Evolutionary conservation across 208 protist species (phyloP).

Genomic region (Crithidia thermophila): DNA sequence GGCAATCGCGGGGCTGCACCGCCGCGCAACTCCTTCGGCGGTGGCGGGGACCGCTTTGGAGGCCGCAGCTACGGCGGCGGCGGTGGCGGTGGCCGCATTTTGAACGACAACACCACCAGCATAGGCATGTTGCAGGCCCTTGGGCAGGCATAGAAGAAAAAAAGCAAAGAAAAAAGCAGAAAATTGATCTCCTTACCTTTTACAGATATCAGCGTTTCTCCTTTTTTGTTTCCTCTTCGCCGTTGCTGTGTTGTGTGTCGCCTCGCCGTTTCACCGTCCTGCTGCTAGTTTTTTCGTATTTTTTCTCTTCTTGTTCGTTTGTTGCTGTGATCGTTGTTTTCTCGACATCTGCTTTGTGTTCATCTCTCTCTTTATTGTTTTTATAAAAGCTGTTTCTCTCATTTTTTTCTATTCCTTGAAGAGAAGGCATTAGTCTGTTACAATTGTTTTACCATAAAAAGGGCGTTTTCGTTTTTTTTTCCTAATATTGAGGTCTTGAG

Average conservation of each 20-base stretch:
- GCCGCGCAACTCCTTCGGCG: conserved; percentile 13
- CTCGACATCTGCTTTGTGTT: conserved; percentile 6
- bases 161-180: background rate
- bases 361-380: background rate
- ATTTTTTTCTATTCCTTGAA: too few relatives aligned
- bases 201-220: background rate
- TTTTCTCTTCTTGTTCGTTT: background rate
- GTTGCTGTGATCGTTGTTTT: conserved; percentile 5
- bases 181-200: background rate
- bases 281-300: too few relatives aligned
- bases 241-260: background rate
- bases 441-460: too few relatives aligned
- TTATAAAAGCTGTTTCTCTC: too few relatives aligned
- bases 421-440: too few relatives aligned
- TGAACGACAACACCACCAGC: conserved; percentile 87
- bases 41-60: conserved; percentile 36
- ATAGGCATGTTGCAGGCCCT: conserved; percentile 88
- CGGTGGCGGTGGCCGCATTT: conserved; percentile 53
- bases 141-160: conserved; percentile 51
- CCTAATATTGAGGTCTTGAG: too few relatives aligned
- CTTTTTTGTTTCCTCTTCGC: background rate
- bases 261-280: too few relatives aligned
- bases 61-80: conserved; percentile 32
- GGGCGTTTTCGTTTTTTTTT: too few relatives aligned
- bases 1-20: conserved; percentile 4